Base-by-base conservation (phyloP, 2,329 filamentous ascomycete species). In the Scedosporium minutisporum region DNA sequence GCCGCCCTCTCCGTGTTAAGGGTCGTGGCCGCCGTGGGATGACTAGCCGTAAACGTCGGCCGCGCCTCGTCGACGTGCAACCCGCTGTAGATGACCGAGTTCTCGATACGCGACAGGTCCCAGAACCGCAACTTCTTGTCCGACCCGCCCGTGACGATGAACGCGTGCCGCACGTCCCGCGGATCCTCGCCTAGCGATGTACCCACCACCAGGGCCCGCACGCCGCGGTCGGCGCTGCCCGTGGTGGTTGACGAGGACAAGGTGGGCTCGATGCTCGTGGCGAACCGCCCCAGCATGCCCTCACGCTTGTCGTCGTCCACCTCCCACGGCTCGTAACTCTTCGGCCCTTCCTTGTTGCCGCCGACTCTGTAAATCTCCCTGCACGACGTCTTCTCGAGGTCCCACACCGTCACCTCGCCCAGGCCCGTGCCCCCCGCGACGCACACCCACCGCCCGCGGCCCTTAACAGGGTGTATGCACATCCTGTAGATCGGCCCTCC, bases 121-220 rank as follows among this genome's bases (percentile, higher is more conserved):
- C 95, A 99, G 75, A 96, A 97, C 9, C 95, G 86, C 18, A 99
- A 83, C 74, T 90, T 95, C 75, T 89, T 91, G 74, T 97, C 95
- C 10, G 90, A 90, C 0, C 93, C 93, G 18, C 88, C 93, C 0
- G 91, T 95, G 44, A 99, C 78, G 57, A 97, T 84, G 71, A 95
- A 97, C 0, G 90, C 88, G 68, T 91, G 87, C 63, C 89, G 87
- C 3, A 88, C 82, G 57, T 93, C 90, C 53, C 84, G 81, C 63
- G 86, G 86, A 59, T 90, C 86, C 60, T 91, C 87, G 4, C 82
- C 79, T 66, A 91, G 87, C 68, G 91, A 88, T 9, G 87, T 83
- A 6, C 90, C 90, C 9, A 90, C 84, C 0, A 86, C 79, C 76
- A 96, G 87, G 3, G 90, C 87, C 62, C 89, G 84, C 62, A 93